These are phyloP conservation scores for Nematocida sp. DNA, from an alignment of 371 early-diverging fungal species.

Conservation along the genomic window DNA sequence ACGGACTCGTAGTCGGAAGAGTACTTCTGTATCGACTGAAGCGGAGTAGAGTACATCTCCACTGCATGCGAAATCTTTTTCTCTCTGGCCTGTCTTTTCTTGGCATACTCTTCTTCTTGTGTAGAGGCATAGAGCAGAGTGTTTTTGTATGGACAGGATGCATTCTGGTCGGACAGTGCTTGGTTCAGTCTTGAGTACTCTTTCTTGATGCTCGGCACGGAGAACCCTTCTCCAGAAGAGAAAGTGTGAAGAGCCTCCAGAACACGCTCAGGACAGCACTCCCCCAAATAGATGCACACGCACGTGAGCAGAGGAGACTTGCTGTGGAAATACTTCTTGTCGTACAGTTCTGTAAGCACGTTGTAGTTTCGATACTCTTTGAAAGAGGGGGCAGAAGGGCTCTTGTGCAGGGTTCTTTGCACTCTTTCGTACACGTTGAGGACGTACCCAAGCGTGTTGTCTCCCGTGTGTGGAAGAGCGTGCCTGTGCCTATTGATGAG, in stretches of 20 bases:
- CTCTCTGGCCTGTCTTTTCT: background rate
- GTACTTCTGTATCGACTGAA: background rate
- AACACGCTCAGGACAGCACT: background rate
- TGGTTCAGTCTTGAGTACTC: constrained; percentile 2
- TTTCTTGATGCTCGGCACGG: constrained; percentile 17
- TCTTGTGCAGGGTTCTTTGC: background rate
- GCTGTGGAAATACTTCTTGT: constrained; percentile 25
- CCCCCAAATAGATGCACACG: constrained; percentile 7
- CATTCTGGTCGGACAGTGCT: no score
- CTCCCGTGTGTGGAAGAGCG: background rate
- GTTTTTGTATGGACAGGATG: no score
- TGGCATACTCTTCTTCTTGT: background rate
- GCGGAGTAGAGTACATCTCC: background rate
- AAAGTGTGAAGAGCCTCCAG: background rate
- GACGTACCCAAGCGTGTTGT: background rate
- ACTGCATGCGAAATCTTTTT: constrained; percentile 16
- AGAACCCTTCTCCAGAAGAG: background rate
- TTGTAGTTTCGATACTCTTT: background rate
- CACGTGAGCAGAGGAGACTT: constrained; percentile 23
- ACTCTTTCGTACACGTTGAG: background rate
- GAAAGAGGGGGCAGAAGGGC: background rate
- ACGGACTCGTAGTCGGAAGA: constrained; percentile 27
- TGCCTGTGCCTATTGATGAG: constrained; percentile 7
- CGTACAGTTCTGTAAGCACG: background rate
- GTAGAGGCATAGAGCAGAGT: no score